Base-by-base conservation (phyloP, 352 stramenopile genomes). In the Pythium aphanidermatum region DNA sequence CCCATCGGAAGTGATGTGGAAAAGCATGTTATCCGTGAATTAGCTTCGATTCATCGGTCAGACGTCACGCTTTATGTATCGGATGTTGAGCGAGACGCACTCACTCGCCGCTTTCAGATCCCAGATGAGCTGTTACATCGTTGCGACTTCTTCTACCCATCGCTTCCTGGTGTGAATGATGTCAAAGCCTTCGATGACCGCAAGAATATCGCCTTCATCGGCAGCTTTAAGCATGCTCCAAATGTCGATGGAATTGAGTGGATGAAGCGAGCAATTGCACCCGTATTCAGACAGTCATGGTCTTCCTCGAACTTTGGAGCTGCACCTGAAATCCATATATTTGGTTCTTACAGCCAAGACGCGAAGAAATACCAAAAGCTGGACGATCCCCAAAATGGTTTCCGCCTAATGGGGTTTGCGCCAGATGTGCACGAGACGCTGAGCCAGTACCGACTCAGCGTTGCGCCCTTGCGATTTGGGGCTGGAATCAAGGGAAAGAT, bases 401-500 rank as follows among this genome's bases (percentile, higher is more conserved):
- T 91, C 25, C 55, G 69, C 19, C 65, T 98, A 26, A 80, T 86
- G 55, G 92, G 92, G 1, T 92, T 88, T 56, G 73, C 84, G 6
- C 47, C 70, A 0, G 63, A 92, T 44, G 69, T 90, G 5, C 68
- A 95, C 45, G 59, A 80, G 8, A 93, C 60, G 5, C 56, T 95
- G 28, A 62, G 71, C 12, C 46, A 56, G 38, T 86, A 92, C 42
- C 64, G 80, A 10, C 51, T 97, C 5, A 77, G 83, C 9, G 68
- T 97, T 26, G 90, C 92, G 24, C 92, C 92, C 5, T 61, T 98
- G 44, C 81, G 92, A 6, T 98, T 94, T 67, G 92, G 92, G 23
- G 90, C 90, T 2, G 92, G 92, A 2, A 95, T 97, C 51, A 98
- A 98, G 58, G 92, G 92, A 17, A 98, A 98, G 59, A 96, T 98